A percentile compares a stretch with the other conserved stretches of the same genome.
Evolutionary conservation across 2,329 filamentous ascomycete genomes (phyloP).

Genomic region (Sordariomycetes sp.): DNA sequence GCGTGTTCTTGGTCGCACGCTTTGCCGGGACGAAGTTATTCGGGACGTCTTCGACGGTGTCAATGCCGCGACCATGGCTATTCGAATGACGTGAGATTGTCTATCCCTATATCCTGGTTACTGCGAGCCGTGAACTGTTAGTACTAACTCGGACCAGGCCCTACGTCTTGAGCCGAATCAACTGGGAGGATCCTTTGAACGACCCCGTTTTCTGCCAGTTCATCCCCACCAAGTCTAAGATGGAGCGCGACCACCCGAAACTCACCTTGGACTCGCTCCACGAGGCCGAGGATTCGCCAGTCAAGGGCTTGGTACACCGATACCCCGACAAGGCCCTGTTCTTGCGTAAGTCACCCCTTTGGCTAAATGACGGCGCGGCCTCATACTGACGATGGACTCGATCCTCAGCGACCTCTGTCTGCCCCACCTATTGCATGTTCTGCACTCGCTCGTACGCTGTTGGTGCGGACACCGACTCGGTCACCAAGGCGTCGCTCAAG

Average conservation of each 20-base stretch:
- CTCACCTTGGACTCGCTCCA: conserved; percentile 47
- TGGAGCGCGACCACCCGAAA: conserved; percentile 42
- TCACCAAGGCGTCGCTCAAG: conserved; percentile 32
- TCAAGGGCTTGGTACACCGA: conserved; percentile 49
- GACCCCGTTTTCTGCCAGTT: conserved; percentile 53
- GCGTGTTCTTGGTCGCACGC: conserved; percentile 15
- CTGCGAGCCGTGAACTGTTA: not conserved
- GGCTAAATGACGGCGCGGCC: not conserved
- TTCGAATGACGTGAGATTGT: conserved; percentile 38
- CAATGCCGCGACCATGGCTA: conserved; percentile 44
- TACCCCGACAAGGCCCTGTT: conserved; percentile 55
- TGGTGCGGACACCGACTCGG: conserved; percentile 40
- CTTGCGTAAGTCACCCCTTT: conserved; percentile 32
- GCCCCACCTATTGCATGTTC: conserved; percentile 51
- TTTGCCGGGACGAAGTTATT: conserved; percentile 41
- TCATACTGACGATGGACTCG: not conserved
- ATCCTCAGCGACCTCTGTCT: conserved; percentile 41
- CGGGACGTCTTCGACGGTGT: conserved; percentile 42
- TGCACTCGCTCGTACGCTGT: conserved; percentile 52
- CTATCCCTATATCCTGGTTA: not conserved
- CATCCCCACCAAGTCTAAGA: conserved; percentile 41
- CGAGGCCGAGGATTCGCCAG: conserved; percentile 43
- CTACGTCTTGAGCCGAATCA: conserved; percentile 45
- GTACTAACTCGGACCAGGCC: conserved; percentile 24
- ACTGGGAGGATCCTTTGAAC: conserved; percentile 47